These are phyloP conservation scores for Martensiomyces pterosporus DNA, from an alignment of 192 early-diverging fungal species.

Conservation along the genomic window DNA sequence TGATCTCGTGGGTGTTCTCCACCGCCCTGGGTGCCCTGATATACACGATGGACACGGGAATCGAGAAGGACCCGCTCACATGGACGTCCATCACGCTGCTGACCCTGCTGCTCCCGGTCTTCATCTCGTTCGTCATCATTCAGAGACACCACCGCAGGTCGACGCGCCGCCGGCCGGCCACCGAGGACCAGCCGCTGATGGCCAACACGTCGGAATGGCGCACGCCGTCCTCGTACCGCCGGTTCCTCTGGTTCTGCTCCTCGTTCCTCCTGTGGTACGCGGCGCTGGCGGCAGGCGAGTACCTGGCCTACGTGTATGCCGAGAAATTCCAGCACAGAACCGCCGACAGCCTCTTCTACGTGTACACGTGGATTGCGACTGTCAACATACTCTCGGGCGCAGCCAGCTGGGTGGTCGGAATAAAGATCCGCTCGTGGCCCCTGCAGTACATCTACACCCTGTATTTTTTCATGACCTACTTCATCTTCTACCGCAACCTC, in stretches of 20 bases:
- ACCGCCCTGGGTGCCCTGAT: conserved; percentile 55
- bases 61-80: conserved; percentile 56
- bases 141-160: conserved; percentile 42
- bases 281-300: conserved; percentile 65
- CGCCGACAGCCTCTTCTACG: conserved; percentile 62
- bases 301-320: conserved; percentile 62
- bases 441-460: conserved; percentile 66
- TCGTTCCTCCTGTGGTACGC: conserved; percentile 63
- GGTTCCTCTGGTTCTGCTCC: conserved; percentile 75
- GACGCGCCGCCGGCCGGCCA: conserved; percentile 49
- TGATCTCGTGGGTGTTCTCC: conserved; percentile 63
- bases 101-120: conserved; percentile 68
- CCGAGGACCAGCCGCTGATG: conserved; percentile 56
- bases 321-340: conserved; percentile 55
- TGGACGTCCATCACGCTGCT: conserved; percentile 70
- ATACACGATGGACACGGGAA: conserved; percentile 50
- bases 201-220: conserved; percentile 53
- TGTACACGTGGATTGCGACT: conserved; percentile 69
- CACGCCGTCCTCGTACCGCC: conserved; percentile 64
- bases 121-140: conserved; percentile 58
- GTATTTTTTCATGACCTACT: conserved; percentile 79
- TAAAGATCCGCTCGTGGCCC: conserved; percentile 62
- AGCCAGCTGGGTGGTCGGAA: conserved; percentile 64
- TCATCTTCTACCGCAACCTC: conserved; percentile 75
- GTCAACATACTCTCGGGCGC: conserved; percentile 63